Evolutionary conservation across 352 stramenopile genomes (phyloP).

Genomic region (Phytophthora hybrid): DNA sequence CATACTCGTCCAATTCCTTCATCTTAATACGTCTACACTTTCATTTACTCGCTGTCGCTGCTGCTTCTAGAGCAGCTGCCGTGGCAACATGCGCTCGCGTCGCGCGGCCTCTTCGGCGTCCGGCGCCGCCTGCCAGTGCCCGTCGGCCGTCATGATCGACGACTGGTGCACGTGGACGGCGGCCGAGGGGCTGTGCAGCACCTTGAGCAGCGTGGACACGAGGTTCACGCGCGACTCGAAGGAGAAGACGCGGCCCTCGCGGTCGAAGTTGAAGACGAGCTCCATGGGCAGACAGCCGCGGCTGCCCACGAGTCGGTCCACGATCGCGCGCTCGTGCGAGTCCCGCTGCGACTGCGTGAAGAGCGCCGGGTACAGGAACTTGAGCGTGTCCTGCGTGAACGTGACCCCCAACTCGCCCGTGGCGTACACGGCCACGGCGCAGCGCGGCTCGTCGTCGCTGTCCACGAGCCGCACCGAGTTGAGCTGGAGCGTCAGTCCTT

Average conservation of each 20-base stretch:
- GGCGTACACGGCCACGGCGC: slow-evolving; percentile 49
- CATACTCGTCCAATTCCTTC: slow-evolving; percentile 28
- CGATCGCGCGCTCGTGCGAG: slow-evolving; percentile 28
- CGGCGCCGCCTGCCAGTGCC: slow-evolving; percentile 46
- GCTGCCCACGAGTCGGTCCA: slow-evolving; percentile 40
- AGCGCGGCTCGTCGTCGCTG: slow-evolving; percentile 34
- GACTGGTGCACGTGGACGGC: slow-evolving; percentile 44
- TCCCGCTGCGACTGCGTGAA: slow-evolving; percentile 38
- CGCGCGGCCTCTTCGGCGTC: slow-evolving; percentile 24
- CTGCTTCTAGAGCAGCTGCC: slow-evolving; percentile 27
- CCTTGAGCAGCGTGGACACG: slow-evolving; percentile 47
- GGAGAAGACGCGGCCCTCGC: slow-evolving; percentile 77
- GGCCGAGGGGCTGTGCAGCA: slow-evolving; percentile 46
- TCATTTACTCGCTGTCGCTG: neutral
- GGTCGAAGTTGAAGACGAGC: slow-evolving; percentile 81
- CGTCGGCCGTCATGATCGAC: slow-evolving; percentile 45
- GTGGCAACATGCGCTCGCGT: slow-evolving; percentile 30
- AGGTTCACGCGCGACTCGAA: slow-evolving; percentile 73
- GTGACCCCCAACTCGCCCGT: slow-evolving; percentile 43
- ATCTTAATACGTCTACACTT: neutral
- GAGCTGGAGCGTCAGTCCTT: slow-evolving; percentile 41
- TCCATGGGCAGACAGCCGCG: slow-evolving; percentile 38
- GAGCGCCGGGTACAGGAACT: slow-evolving; percentile 58
- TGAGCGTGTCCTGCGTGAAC: slow-evolving; percentile 56
- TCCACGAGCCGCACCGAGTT: slow-evolving; percentile 41